Base-by-base conservation (phyloP, 768 basidiomycete species). In the Coprinellus micaceus region DNA sequence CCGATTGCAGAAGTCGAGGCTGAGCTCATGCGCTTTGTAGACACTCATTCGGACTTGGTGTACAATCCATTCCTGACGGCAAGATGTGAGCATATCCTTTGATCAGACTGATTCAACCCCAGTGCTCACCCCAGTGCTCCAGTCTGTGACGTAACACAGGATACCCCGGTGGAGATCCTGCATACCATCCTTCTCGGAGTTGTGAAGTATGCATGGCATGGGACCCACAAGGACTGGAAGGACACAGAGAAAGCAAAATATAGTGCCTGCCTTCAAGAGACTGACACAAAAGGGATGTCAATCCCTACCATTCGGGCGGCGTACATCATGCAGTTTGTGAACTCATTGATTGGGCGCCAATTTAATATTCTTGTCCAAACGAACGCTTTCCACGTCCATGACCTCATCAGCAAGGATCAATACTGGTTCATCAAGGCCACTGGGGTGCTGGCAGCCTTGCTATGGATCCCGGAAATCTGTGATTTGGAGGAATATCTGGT, bases 161-260 rank as follows among this genome's bases (percentile, higher is more conserved):
- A 75, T 62, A 75, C 72, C 0, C 73, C 76, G 1, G 66, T 76
- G 15, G 77, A 80, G 63, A 63, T 78, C 11, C 69, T 81, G 0
- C 78, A 81, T 56, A 77, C 75, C 1, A 66, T 74, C 26, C 64
- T 79, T 0, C 69, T 79, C 9, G 77, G 78, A 0, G 55, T 74
- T 22, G 65, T 70, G 26, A 79, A 79, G 57, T 79, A 79, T 62
- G 39, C 69, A 0, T 81, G 77, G 78, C 69, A 74, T 58, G 57
- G 57, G 3, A 64, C 68, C 0, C 64, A 71, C 47, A 68, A 64
- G 4, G 15, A 51, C 2, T 74, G 71, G 72, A 69, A 60, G 2
- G 50, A 61, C 1, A 54, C 54, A 3, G 58, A 70, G 30, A 62
- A 71, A 44, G 54, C 60, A 5, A 48, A 62, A 0, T 77, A 71